Evolutionary conservation across 257 asterid species (phyloP).

Genomic region (Ajuga chamaepitys): DNA sequence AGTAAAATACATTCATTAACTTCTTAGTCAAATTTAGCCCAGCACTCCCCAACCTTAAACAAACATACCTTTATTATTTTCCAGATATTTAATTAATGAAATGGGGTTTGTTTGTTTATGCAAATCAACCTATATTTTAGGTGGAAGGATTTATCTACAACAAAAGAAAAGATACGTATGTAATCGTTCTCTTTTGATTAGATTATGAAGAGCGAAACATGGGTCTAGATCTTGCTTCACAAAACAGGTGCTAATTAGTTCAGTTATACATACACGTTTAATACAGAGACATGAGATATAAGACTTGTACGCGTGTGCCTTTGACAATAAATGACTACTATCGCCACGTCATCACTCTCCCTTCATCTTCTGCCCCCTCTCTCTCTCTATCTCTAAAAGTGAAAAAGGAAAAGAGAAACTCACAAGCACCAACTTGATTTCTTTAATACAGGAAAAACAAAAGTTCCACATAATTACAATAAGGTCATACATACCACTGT

Average conservation of each 20-base stretch:
- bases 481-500: neutral
- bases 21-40: too few species aligned
- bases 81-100: too few species aligned
- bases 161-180: too few species aligned
- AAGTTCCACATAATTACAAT: neutral
- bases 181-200: neutral
- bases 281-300: too few species aligned
- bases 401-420: neutral
- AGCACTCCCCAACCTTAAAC: too few species aligned
- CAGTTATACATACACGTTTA: neutral
- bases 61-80: too few species aligned
- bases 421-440: constrained; percentile 1
- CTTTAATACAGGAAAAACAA: constrained; percentile 8
- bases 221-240: neutral
- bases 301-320: neutral
- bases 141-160: too few species aligned
- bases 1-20: too few species aligned
- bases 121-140: neutral
- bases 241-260: neutral
- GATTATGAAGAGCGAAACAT: neutral
- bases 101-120: too few species aligned
- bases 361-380: neutral
- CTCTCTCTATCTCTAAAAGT: neutral
- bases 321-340: constrained; percentile 19
- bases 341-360: constrained; percentile 21